Percentiles rank a stretch among this genome's conserved stretches.
These are phyloP conservation scores for Chalara sp. DNA, from an alignment of 2,329 filamentous ascomycete genomes.

Conservation along the genomic window DNA sequence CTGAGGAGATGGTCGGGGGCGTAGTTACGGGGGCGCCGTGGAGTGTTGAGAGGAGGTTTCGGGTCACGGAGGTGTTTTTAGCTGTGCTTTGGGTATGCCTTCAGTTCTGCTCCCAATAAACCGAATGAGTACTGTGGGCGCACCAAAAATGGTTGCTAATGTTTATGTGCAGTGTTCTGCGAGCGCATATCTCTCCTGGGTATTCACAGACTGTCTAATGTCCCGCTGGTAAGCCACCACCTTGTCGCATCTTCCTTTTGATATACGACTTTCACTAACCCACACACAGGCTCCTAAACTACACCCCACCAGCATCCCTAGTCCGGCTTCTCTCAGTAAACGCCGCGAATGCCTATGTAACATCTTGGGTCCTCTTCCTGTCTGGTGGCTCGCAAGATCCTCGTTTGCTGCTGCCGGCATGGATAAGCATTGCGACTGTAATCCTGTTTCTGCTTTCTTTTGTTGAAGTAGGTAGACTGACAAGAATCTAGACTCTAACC, in stretches of 20 bases:
- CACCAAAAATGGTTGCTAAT: background rate
- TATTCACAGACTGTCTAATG: slow-evolving; percentile 81
- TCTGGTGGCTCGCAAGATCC: slow-evolving; percentile 65
- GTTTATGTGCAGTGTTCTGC: slow-evolving; percentile 55
- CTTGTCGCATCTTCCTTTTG: slow-evolving; percentile 38
- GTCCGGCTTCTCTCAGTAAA: slow-evolving; percentile 72
- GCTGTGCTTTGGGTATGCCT: slow-evolving; percentile 65
- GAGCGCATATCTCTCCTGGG: slow-evolving; percentile 72
- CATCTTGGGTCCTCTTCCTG: slow-evolving; percentile 63
- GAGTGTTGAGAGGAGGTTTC: slow-evolving; percentile 42
- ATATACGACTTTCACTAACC: slow-evolving; percentile 50
- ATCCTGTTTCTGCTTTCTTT: slow-evolving; percentile 1
- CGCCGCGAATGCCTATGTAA: slow-evolving; percentile 68
- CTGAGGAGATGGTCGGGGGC: slow-evolving; percentile 33
- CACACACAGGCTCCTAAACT: background rate
- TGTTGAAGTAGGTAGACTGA: background rate
- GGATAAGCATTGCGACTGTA: slow-evolving; percentile 72
- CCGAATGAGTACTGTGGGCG: slow-evolving; percentile 7
- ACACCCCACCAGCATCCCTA: slow-evolving; percentile 51
- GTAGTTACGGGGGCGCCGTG: slow-evolving; percentile 30
- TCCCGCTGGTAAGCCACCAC: slow-evolving; percentile 58
- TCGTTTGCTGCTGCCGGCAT: slow-evolving; percentile 65
- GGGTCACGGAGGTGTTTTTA: slow-evolving; percentile 62
- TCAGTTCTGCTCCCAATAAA: background rate
- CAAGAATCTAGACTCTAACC: slow-evolving; percentile 54